Base-by-base conservation (phyloP, 257 asterid species). In the Forsythia viridissima region DNA sequence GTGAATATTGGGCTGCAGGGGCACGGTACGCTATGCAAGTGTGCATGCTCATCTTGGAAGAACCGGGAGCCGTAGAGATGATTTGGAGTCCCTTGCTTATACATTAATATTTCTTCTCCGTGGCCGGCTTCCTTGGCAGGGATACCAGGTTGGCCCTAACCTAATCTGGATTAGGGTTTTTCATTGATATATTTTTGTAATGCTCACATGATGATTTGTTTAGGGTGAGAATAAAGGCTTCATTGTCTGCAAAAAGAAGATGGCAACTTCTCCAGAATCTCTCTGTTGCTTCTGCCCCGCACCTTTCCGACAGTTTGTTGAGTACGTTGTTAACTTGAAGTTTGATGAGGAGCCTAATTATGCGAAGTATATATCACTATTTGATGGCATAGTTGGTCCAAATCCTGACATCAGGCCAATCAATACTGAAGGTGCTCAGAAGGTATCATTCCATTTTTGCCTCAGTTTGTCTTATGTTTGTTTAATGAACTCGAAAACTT, bases 101-200 rank as follows among this genome's bases (percentile, higher is more conserved):
- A 86, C 93, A 0, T 91, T 89, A 71, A 66, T 87, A 69, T 87
- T 84, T 81, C 91, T 89, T 80, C 85, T 89, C 43, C 87, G 89
- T 51, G 91, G 93, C 40, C 87, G 89, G 75, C 84, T 89, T 61
- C 93, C 93, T 61, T 89, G 93, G 93, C 90, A 89, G 81, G 93
- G 91, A 51, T 86, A 84, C 74, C 90, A 89, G 91, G 93, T 89
- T 75, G 72, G 75, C 69, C 68, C 46, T 82, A 21, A 74, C 63
- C 68, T 40, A 41, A 74, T 39, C 70, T 18, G 77, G 20, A 68
- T 55, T 81, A 24, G 41, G 30, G 18, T 12, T 18, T 72, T 75
- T 51, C 13, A 18, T 72, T 3, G 44, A 42, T 55, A 71, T 30
- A 12, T 34, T 51, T 63, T 73, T 7, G 55, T 78, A 72, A 75